A percentile compares a stretch with the other conserved stretches of the same genome.
Evolutionary conservation across 2,329 filamentous ascomycete species (phyloP).

Genomic region (Epichloe baconii): DNA sequence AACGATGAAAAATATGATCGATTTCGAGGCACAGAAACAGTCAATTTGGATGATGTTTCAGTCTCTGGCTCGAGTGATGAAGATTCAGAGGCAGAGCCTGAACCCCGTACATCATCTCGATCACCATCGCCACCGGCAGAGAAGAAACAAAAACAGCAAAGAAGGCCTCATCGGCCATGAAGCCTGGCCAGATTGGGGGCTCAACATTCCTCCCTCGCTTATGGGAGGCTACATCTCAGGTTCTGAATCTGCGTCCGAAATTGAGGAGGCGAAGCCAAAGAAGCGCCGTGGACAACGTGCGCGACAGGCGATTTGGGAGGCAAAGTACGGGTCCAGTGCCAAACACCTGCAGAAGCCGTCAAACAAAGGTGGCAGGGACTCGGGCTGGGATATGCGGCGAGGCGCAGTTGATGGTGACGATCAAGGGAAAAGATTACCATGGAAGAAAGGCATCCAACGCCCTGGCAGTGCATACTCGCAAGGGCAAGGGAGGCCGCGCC

Average conservation of each 20-base stretch:
- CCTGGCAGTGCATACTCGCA: conserved; percentile 11
- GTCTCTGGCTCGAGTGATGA: conserved; percentile 21
- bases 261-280: conserved; percentile 46
- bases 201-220: conserved; percentile 59
- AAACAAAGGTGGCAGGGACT: conserved; percentile 25
- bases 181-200: conserved; percentile 14
- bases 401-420: conserved; percentile 37
- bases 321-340: conserved; percentile 61
- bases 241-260: conserved; percentile 55
- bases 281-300: conserved; percentile 72
- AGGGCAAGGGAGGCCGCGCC: conserved; percentile 5
- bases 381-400: conserved; percentile 45
- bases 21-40: conserved; percentile 22
- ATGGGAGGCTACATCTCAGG: conserved; percentile 72
- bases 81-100: conserved; percentile 14
- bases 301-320: conserved; percentile 67
- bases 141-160: conserved; percentile 9
- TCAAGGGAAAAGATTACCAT: conserved; percentile 28
- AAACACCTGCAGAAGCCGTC: conserved; percentile 44
- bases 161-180: conserved; percentile 8
- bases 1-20: conserved; percentile 19
- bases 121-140: conserved; percentile 18
- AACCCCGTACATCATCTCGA: conserved; percentile 12
- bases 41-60: conserved; percentile 27
- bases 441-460: conserved; percentile 38